Conservation (phyloP, 352 stramenopile species). For the Albugo laibachii region DNA sequence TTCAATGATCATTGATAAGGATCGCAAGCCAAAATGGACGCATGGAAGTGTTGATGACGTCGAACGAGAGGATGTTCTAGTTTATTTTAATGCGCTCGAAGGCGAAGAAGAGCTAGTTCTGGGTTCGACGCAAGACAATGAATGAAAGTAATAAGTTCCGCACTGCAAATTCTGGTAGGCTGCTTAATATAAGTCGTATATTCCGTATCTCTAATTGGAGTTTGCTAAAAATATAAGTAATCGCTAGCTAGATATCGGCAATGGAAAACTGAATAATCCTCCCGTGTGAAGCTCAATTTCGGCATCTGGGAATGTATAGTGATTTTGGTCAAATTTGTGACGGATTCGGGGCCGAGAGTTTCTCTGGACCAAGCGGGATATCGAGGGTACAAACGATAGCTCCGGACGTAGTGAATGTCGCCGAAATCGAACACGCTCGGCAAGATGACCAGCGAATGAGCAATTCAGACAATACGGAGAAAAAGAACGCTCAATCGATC, state of each 20-base stretch:
- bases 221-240: neutral
- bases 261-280: neutral
- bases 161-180: neutral
- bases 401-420: no score
- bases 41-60: constrained; percentile 39
- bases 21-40: constrained; percentile 84
- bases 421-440: no score
- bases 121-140: constrained; percentile 15
- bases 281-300: no score
- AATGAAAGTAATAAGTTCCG: constrained; percentile 1
- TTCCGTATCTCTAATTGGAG: neutral
- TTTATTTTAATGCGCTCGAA: constrained; percentile 59
- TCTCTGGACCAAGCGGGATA: no score
- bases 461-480: no score
- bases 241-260: neutral
- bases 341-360: no score
- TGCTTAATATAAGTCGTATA: neutral
- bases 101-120: constrained; percentile 62
- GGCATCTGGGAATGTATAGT: no score
- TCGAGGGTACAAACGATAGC: no score
- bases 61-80: constrained; percentile 39
- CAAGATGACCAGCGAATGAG: no score
- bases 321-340: no score
- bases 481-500: no score
- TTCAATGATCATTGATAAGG: constrained; percentile 92